Evolutionary conservation across 2,329 filamentous ascomycete genomes (phyloP), one percentile per base, ranked within the genome.

Genomic region (Beauveria rudraprayagi): DNA sequence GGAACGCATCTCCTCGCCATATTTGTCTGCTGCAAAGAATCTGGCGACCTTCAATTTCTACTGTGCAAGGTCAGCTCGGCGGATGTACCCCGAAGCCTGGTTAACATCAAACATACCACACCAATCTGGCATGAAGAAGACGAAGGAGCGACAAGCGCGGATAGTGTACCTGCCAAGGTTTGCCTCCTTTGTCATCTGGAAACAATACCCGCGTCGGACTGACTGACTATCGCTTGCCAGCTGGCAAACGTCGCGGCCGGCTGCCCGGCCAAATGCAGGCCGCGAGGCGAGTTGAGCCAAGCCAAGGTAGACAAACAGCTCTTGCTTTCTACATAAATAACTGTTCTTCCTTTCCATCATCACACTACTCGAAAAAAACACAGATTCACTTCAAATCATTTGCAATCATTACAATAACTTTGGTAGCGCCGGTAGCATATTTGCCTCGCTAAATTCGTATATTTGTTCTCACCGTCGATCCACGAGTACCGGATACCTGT

Each of bases 311-410:
- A 28, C 30, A 24, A 26, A 19, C 28, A n/a, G 50, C 28, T 54
- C 50, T 46, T 60, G 24, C 57, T 53, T 60, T n/a, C 41, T 60
- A 30, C 57, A 60, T 60, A 54, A 60, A 60, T 54, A 53, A 54
- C 16, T 34, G 9, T 30, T 53, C 14, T 40, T 30, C 47, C 34
- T 37, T 37, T 24, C 57, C 50, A 47, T 24, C 40, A 16, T 22
- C 37, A 24, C 50, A 53, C 28, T 19, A 19, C 44, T 44, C 37
- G 8, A 52, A 52, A 52, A 22, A 24, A 59, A 8, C 56, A 60
- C 40, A 54, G 28, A 54, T 60, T 60, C 57, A 60, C n/a, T 53
- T 47, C 19, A 60, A 40, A 30, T 60, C 57, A 54, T 46, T 54
- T 44, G 34, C 19, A 44, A 53, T 47, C 57, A 60, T 53, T 54